phyloP scores from a whole-genome alignment of 768 basidiomycete species.

The Mrakia hoshinonis region DNA sequence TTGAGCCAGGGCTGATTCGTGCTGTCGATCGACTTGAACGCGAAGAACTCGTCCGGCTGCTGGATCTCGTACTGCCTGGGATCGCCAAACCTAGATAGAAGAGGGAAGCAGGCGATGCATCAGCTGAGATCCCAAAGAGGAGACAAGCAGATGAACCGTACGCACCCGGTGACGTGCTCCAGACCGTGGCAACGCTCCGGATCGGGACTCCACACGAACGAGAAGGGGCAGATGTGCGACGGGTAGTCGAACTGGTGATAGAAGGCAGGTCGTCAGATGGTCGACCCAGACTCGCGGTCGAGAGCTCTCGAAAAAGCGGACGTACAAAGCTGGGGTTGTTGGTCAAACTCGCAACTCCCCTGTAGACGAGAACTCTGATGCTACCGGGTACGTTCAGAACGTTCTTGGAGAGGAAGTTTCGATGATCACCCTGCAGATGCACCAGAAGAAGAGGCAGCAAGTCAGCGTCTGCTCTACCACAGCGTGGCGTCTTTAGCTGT shows the following conservation, averaged over 20 bases:
- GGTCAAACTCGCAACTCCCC: too few relatives aligned
- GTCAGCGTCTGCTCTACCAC: too few relatives aligned
- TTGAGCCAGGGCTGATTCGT: not conserved
- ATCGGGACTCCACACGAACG: not conserved
- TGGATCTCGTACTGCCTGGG: not conserved
- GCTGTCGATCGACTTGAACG: not conserved
- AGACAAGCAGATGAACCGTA: not conserved
- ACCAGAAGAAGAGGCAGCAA: not conserved
- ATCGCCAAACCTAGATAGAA: not conserved
- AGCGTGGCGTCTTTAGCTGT: too few relatives aligned
- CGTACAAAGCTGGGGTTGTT: too few relatives aligned
- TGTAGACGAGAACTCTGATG: too few relatives aligned
- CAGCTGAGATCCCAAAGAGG: not conserved
- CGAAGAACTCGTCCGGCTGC: not conserved
- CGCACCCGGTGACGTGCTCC: slow-evolving; percentile 1
- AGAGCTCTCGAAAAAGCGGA: not conserved
- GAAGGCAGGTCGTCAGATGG: not conserved
- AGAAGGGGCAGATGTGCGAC: not conserved
- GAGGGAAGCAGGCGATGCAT: not conserved
- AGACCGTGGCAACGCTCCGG: not conserved
- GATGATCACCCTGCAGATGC: too few relatives aligned
- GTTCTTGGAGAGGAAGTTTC: too few relatives aligned
- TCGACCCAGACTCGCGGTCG: not conserved
- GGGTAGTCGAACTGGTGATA: slow-evolving; percentile 3
- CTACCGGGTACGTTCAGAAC: too few relatives aligned